Evolutionary conservation across 495 filamentous ascomycete species (phyloP), one percentile per base, ranked within the genome.

Genomic region (Neohortaea acidophila): DNA sequence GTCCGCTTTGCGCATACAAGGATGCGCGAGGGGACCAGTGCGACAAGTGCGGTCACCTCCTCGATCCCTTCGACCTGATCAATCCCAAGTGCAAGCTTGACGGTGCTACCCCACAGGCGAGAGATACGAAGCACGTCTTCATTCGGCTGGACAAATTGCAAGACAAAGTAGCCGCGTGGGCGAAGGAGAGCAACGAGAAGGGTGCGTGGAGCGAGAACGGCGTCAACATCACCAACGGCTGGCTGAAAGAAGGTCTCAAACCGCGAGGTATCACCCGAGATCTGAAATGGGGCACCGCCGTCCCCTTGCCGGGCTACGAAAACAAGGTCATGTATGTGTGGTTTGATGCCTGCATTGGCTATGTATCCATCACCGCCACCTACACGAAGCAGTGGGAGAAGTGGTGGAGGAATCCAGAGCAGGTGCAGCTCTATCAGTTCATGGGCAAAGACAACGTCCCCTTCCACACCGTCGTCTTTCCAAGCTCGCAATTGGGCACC

Each of bases 311-410:
- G 12, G 72, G 66, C 8, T 87, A 76, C 33, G 76, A 77, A 40
- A 67, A 79, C 40, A 91, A 91, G 66, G 85, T 92, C 42, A 68
- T 96, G 44, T 97, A 97, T 49, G 84, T 93, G 26, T 97, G 89
- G 89, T 97, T 97, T 50, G 89, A 97, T 58, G 89, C 89, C 25
- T 93, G 84, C 58, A 92, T 94, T 44, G 89, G 89, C 8, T 97
- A 97, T 54, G 74, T 82, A 4, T 93, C 84, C 0, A 97, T 97
- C 47, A 96, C 89, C 5, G 84, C 82, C 39, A 85, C 77, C 47
- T 94, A 89, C 57, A 94, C 85, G 4, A 67, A 81, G 19, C 65
- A 92, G 36, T 97, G 89, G 89, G 76, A 93, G 63, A 64, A 77
- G 39, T 97, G 89, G 89, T 97, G 89, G 89, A 75, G 77, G 47